phyloP scores from a whole-genome alignment of 2,329 filamentous ascomycete genomes.

The Sphaerulina vaccinii region DNA sequence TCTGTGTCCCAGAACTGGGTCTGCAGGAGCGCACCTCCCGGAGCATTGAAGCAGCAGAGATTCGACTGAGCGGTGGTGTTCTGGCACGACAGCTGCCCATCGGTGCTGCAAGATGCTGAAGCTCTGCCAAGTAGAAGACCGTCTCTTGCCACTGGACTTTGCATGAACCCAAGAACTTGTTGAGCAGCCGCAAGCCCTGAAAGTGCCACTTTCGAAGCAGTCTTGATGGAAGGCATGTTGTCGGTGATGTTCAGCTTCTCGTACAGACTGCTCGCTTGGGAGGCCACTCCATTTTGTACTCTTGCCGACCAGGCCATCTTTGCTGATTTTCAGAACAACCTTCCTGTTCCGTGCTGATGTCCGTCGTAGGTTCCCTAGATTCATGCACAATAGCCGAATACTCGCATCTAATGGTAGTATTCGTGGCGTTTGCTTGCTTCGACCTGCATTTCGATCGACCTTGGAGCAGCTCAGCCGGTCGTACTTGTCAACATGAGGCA shows the following conservation, averaged over 20 bases:
- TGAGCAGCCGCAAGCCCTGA: slow-evolving; percentile 33
- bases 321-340: slow-evolving; percentile 3
- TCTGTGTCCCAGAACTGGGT: slow-evolving; percentile 77
- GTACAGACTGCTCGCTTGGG: slow-evolving; percentile 10
- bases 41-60: slow-evolving; percentile 72
- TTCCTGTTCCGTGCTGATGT: slow-evolving; percentile 9
- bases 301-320: slow-evolving; percentile 14
- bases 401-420: slow-evolving; percentile 1
- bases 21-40: slow-evolving; percentile 67
- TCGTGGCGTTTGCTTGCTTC: slow-evolving; percentile 1
- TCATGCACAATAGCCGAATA: slow-evolving; percentile 10
- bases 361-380: slow-evolving; percentile 2
- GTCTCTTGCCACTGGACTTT: slow-evolving; percentile 19
- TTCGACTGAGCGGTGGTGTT: slow-evolving; percentile 61
- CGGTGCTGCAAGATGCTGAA: slow-evolving; percentile 36
- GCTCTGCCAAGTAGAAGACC: slow-evolving; percentile 14
- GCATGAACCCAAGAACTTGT: slow-evolving; percentile 27
- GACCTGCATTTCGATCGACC: slow-evolving; percentile 8
- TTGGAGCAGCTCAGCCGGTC: not conserved
- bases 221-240: slow-evolving; percentile 35
- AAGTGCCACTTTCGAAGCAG: slow-evolving; percentile 28
- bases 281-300: slow-evolving; percentile 13
- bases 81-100: slow-evolving; percentile 60
- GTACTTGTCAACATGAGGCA: slow-evolving; percentile 10
- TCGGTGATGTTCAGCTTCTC: slow-evolving; percentile 16